A percentile compares a stretch with the other conserved stretches of the same genome.
phyloP scores from a whole-genome alignment of 768 basidiomycete species.

The Cyclocybe cylindracea region DNA sequence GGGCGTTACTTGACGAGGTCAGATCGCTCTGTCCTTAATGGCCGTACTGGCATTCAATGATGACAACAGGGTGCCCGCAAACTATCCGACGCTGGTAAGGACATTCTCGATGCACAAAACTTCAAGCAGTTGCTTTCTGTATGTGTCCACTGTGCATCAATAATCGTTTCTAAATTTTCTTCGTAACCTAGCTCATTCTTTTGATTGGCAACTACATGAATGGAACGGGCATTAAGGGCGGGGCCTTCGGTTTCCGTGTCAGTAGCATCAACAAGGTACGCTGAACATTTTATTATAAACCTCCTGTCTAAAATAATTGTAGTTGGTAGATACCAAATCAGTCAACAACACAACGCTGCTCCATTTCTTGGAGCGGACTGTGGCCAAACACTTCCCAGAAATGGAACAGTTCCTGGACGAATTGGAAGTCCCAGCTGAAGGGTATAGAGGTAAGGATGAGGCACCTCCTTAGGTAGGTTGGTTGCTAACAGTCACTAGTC shows the following conservation, averaged over 20 bases:
- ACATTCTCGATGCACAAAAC: constrained; percentile 75
- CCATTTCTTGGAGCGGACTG: constrained; percentile 90
- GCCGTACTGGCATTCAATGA: neutral
- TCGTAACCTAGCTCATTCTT: constrained; percentile 69
- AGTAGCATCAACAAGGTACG: constrained; percentile 95
- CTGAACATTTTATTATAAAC: neutral
- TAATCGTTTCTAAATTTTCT: neutral
- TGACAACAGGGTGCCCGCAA: constrained; percentile 70
- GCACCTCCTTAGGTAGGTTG: neutral
- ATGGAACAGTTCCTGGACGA: constrained; percentile 91
- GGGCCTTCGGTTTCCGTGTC: constrained; percentile 95
- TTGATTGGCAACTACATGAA: constrained; percentile 99
- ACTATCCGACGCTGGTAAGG: constrained; percentile 77
- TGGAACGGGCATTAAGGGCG: constrained; percentile 92
- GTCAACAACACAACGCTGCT: constrained; percentile 91
- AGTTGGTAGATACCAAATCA: constrained; percentile 98
- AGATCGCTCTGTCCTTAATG: constrained; percentile 15
- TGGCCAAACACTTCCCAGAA: constrained; percentile 82
- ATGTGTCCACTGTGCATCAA: constrained; percentile 18
- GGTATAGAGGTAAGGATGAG: constrained; percentile 72
- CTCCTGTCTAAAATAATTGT: neutral
- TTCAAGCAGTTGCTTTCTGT: constrained; percentile 93
- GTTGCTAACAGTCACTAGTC: constrained; percentile 42
- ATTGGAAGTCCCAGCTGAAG: constrained; percentile 85
- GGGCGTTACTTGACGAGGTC: constrained; percentile 81